Base-by-base conservation (phyloP, 352 stramenopile species). In the Globisporangium radiosum region DNA sequence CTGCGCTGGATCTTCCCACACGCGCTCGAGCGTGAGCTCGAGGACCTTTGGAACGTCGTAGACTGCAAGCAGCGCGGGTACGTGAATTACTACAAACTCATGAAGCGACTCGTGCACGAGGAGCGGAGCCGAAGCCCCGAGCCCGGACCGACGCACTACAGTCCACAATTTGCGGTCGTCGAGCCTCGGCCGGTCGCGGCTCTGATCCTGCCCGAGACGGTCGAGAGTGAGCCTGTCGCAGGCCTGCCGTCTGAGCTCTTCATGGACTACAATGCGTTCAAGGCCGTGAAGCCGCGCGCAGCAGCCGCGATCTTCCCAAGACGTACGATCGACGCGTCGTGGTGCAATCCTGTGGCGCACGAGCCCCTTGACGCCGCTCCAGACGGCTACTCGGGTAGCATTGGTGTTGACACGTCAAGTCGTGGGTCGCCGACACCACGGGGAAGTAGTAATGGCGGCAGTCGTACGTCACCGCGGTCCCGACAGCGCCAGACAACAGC, bases 231-330 rank as follows among this genome's bases (percentile, higher is more conserved):
- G 39, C 56, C 63, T 7, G 57, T 68, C 0, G 43, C 60, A 2
- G 78, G 78, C 1, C 64, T 78, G 0, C 68, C 76, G 10, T 89
- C 80, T 6, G 71, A 85, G 13, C 38, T 88, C 1, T 85, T 85
- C 33, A 92, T 92, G 57, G 71, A 92, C 61, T 88, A 90, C 52
- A 69, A 90, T 11, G 65, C 68, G 0, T 78, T 88, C 42, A 82
- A 88, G 38, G 68, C 60, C 19, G 67, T 87, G 0, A 86, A 83
- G 47, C 80, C 82, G 33, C 66, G 77, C 3, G 61, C 76, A 38
- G 52, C 66, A 39, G 66, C 76, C 1, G 59, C 66, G 7, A 68
- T 76, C 15, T 90, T 92, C 52, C 70, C 71, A 0, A 87, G 86
- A 48, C 68, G 76, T 17, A 82, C 78, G 55, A 73, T 76, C 36